Conservation (phyloP, 768 basidiomycete genomes). For the Leucocoprinus birnbaumii region DNA sequence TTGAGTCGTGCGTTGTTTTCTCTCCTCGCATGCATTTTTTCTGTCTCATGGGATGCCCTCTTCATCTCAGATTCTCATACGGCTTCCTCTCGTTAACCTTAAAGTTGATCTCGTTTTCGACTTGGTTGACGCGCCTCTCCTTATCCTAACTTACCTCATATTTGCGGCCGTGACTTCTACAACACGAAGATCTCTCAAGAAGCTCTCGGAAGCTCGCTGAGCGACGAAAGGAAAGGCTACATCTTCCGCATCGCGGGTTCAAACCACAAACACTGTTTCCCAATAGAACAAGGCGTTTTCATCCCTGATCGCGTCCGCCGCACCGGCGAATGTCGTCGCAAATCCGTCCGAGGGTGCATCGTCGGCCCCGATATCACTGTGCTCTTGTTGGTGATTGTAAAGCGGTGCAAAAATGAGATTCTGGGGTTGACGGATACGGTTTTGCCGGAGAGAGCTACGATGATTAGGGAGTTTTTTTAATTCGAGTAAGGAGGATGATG, state of each 20-base stretch:
- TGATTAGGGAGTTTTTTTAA: slow-evolving; percentile 98
- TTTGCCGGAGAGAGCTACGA: slow-evolving; percentile 94
- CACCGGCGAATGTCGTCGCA: slow-evolving; percentile 95
- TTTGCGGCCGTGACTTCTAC: slow-evolving; percentile 83
- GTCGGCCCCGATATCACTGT: slow-evolving; percentile 96
- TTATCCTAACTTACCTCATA: background rate
- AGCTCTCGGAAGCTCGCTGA: slow-evolving; percentile 85
- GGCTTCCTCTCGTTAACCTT: no score
- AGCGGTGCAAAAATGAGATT: slow-evolving; percentile 90
- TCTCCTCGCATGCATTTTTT: no score
- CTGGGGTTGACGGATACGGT: slow-evolving; percentile 90
- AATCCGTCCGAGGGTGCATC: slow-evolving; percentile 98
- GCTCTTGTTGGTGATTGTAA: slow-evolving; percentile 90
- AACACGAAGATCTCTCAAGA: slow-evolving; percentile 97
- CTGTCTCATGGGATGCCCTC: no score
- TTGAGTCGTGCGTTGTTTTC: slow-evolving; percentile 70
- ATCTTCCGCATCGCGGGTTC: slow-evolving; percentile 96
- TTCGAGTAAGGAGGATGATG: slow-evolving; percentile 96
- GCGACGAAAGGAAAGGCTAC: slow-evolving; percentile 97
- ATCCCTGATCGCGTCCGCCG: slow-evolving; percentile 93
- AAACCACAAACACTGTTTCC: slow-evolving; percentile 99
- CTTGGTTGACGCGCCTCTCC: slow-evolving; percentile 26
- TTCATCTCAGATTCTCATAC: no score
- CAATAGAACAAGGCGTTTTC: slow-evolving; percentile 99
- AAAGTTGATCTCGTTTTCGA: background rate